These are phyloP conservation scores for Sugiyamaella valdiviana DNA, from an alignment of 805 yeast species.

Conservation along the genomic window DNA sequence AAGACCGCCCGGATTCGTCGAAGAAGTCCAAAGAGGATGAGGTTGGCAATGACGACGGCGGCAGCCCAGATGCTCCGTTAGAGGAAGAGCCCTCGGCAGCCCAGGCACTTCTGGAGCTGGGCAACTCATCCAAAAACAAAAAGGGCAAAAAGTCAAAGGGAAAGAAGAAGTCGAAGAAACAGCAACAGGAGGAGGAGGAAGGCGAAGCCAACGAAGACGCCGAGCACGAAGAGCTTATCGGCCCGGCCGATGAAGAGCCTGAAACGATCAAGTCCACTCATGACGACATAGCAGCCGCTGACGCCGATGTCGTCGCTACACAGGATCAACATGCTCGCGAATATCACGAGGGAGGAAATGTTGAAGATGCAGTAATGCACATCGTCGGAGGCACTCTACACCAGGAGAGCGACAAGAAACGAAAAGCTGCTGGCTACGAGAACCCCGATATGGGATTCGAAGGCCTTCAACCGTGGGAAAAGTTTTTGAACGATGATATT, in stretches of 20 bases:
- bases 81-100: constrained; percentile 12
- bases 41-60: constrained; percentile 10
- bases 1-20: constrained; percentile 1
- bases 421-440: constrained; percentile 11
- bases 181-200: neutral
- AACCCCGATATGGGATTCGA: constrained; percentile 3
- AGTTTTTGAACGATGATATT: constrained; percentile 20
- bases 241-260: neutral
- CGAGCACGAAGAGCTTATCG: neutral
- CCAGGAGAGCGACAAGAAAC: constrained; percentile 22
- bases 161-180: constrained; percentile 2
- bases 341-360: constrained; percentile 28
- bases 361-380: constrained; percentile 73
- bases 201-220: neutral
- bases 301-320: neutral
- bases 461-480: constrained; percentile 19
- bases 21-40: constrained; percentile 4
- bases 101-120: constrained; percentile 19
- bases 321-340: constrained; percentile 5
- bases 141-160: constrained; percentile 4
- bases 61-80: neutral
- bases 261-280: neutral
- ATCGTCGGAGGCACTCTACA: constrained; percentile 62
- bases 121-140: constrained; percentile 10
- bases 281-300: neutral